These are phyloP conservation scores for Phaeosphaeriaceae sp. DNA, from an alignment of 2,329 filamentous ascomycete genomes.

Conservation along the genomic window DNA sequence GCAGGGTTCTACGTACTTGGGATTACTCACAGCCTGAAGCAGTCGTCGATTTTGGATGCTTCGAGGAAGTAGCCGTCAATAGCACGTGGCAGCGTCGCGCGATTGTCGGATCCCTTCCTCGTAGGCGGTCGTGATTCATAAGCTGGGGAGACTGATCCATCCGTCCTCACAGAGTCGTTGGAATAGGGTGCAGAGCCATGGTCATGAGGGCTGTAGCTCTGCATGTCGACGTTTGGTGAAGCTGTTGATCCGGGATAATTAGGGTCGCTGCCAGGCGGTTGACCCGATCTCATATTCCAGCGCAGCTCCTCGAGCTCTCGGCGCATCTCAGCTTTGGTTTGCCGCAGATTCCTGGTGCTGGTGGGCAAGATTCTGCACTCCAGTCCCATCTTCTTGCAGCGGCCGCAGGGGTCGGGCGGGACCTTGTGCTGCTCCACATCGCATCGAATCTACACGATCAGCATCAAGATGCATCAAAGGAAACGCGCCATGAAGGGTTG, in stretches of 20 bases:
- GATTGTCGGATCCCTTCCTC: slow-evolving; percentile 29
- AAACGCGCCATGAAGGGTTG: not conserved
- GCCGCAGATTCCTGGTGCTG: slow-evolving; percentile 45
- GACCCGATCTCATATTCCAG: slow-evolving; percentile 43
- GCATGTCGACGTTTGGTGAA: slow-evolving; percentile 36
- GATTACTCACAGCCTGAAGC: slow-evolving; percentile 40
- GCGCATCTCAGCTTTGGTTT: slow-evolving; percentile 50
- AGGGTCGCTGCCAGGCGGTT: slow-evolving; percentile 24
- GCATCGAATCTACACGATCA: slow-evolving; percentile 44
- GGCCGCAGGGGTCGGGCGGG: slow-evolving; percentile 46
- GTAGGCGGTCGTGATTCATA: slow-evolving; percentile 34
- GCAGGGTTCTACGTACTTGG: not conserved
- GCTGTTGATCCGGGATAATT: slow-evolving; percentile 37
- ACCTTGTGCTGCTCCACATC: slow-evolving; percentile 49
- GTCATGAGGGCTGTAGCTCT: slow-evolving; percentile 35
- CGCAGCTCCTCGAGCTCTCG: slow-evolving; percentile 45
- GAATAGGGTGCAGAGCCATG: slow-evolving; percentile 37
- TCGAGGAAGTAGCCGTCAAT: slow-evolving; percentile 45
- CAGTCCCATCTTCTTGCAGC: slow-evolving; percentile 46
- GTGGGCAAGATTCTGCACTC: slow-evolving; percentile 48
- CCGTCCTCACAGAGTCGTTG: slow-evolving; percentile 34
- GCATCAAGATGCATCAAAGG: slow-evolving; percentile 4
- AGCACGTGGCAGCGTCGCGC: slow-evolving; percentile 33
- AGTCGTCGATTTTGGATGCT: slow-evolving; percentile 43
- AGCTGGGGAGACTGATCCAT: slow-evolving; percentile 39